Percentiles rank a stretch among this genome's conserved stretches.
These are phyloP conservation scores for Cystodermella granulosa DNA, from an alignment of 1,284 basidiomycete species.

Conservation along the genomic window DNA sequence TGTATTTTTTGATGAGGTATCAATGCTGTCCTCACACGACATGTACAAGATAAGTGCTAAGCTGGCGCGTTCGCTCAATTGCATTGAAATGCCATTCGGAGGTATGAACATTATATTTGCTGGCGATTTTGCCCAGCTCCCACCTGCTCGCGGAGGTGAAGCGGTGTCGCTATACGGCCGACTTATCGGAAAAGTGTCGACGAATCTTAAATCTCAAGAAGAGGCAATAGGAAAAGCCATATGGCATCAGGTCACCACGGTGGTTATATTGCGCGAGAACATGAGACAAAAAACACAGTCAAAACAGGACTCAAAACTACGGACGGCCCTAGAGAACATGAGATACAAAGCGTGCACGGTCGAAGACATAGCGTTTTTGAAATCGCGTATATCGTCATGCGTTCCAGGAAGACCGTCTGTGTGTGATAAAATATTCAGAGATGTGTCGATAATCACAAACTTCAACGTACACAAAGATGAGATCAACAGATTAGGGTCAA, in stretches of 20 bases:
- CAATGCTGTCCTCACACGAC: constrained; percentile 32
- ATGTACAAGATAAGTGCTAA: constrained; percentile 19
- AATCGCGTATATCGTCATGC: neutral
- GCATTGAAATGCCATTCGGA: constrained; percentile 16
- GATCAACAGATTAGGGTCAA: neutral
- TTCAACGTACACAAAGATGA: constrained; percentile 7
- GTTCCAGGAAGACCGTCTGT: neutral
- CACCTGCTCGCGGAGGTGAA: constrained; percentile 7
- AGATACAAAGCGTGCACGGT: neutral
- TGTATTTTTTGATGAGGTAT: constrained; percentile 40
- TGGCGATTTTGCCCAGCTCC: constrained; percentile 16
- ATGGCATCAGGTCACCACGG: constrained; percentile 11
- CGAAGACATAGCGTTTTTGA: neutral
- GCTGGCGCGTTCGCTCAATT: constrained; percentile 8
- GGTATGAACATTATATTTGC: constrained; percentile 17
- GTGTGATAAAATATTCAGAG: neutral
- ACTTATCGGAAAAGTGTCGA: neutral
- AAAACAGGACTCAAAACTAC: constrained; percentile 8
- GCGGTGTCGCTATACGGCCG: constrained; percentile 5
- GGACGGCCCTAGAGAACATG: constrained; percentile 16
- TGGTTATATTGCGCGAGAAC: neutral
- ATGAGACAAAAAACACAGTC: neutral
- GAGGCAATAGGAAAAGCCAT: constrained; percentile 10
- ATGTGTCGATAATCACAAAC: neutral
- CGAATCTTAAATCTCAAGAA: constrained; percentile 4